These are phyloP conservation scores for Penicillium sp. DNA, from an alignment of 2,329 filamentous ascomycete genomes.

Conservation along the genomic window DNA sequence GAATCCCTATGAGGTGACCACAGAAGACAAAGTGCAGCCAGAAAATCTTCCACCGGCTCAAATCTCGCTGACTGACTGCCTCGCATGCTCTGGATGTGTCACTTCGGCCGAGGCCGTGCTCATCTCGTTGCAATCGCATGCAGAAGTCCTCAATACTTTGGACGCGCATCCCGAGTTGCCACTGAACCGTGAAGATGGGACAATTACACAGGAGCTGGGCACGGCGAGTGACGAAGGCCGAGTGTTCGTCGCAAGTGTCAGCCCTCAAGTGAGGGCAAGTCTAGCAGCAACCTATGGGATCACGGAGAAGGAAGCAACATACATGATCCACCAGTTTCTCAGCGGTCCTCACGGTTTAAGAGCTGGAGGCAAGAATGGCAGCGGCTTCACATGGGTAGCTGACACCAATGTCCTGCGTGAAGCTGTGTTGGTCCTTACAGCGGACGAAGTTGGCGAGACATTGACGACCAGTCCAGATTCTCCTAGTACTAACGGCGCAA, in stretches of 20 bases:
- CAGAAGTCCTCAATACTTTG: slow-evolving; percentile 75
- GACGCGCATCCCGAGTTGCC: slow-evolving; percentile 51
- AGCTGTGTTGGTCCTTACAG: slow-evolving; percentile 69
- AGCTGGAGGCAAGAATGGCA: slow-evolving; percentile 61
- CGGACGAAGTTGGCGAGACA: slow-evolving; percentile 67
- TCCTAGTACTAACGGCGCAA: too few relatives aligned
- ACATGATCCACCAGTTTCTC: slow-evolving; percentile 75
- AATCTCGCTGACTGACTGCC: slow-evolving; percentile 92
- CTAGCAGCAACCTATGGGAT: slow-evolving; percentile 74
- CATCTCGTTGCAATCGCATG: slow-evolving; percentile 85
- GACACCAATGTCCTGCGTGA: slow-evolving; percentile 81
- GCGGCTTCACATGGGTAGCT: slow-evolving; percentile 77
- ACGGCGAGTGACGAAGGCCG: too few relatives aligned
- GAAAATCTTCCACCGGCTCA: slow-evolving; percentile 63
- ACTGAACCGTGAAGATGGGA: too few relatives aligned
- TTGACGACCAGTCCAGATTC: too few relatives aligned
- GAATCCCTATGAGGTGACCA: slow-evolving; percentile 70
- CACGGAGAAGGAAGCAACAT: slow-evolving; percentile 62
- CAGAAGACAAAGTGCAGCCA: slow-evolving; percentile 65
- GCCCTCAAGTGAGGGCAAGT: slow-evolving; percentile 81
- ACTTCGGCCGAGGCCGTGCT: slow-evolving; percentile 94
- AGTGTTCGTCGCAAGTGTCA: slow-evolving; percentile 76
- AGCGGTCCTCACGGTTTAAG: slow-evolving; percentile 60
- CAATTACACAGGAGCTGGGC: too few relatives aligned
- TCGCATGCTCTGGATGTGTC: slow-evolving; percentile 94